phyloP scores from a whole-genome alignment of 2,329 filamentous ascomycete species.

The Saccharata proteae region DNA sequence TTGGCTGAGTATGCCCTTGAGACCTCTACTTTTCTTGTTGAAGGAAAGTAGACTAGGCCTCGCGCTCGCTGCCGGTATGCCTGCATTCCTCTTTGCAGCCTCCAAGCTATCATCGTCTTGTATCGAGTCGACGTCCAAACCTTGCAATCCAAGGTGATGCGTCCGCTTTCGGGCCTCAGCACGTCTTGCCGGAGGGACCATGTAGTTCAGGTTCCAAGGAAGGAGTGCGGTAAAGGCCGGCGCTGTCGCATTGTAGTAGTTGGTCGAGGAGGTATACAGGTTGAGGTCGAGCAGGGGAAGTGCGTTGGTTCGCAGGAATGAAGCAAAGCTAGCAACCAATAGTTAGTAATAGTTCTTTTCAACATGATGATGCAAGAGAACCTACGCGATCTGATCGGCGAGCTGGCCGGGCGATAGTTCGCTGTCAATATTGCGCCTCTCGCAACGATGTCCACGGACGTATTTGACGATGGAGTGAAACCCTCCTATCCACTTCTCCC shows the following conservation, averaged over 20 bases:
- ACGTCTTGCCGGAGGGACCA: conserved; percentile 62
- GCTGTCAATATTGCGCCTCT: conserved; percentile 18
- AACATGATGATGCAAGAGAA: conserved; percentile 6
- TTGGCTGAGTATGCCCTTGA: conserved; percentile 49
- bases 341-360: conserved; percentile 9
- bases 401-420: conserved; percentile 18
- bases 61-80: conserved; percentile 23
- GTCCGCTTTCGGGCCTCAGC: conserved; percentile 58
- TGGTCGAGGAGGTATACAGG: conserved; percentile 80
- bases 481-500: conserved; percentile 44
- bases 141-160: conserved; percentile 34
- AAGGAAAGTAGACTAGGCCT: conserved; percentile 32
- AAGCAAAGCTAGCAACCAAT: conserved; percentile 30
- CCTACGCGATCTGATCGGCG: conserved; percentile 31
- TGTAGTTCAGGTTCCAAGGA: conserved; percentile 80
- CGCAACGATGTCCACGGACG: conserved; percentile 27
- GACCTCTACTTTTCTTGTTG: conserved; percentile 44
- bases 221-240: conserved; percentile 71
- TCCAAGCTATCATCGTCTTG: conserved; percentile 23
- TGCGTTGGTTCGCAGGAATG: conserved; percentile 65
- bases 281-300: conserved; percentile 71
- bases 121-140: conserved; percentile 32
- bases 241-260: conserved; percentile 67
- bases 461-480: conserved; percentile 50
- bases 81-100: conserved; percentile 23